A percentile compares a stretch with the other conserved stretches of the same genome.
Conservation (phyloP, 2,329 filamentous ascomycete genomes). For the Penicillium sp. region DNA sequence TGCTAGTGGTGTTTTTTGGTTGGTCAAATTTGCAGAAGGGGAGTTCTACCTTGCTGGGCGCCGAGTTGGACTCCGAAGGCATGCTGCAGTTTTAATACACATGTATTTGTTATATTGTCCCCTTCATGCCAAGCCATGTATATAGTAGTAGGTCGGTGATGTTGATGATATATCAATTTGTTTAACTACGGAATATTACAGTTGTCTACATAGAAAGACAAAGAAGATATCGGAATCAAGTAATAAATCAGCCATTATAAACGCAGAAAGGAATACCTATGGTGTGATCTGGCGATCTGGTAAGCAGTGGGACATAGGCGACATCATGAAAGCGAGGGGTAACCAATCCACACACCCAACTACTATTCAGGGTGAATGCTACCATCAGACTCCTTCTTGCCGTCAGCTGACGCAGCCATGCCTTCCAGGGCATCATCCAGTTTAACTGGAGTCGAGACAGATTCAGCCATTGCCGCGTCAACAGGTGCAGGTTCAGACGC, state of each 20-base stretch:
- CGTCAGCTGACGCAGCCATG: conserved; percentile 28
- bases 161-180: background rate
- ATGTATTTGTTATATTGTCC: background rate
- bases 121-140: background rate
- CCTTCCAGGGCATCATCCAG: conserved; percentile 26
- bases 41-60: background rate
- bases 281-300: background rate
- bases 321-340: background rate
- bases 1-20: too few relatives aligned
- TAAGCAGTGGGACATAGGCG: background rate
- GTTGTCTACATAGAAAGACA: background rate
- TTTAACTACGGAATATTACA: background rate
- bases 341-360: background rate
- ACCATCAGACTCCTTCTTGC: conserved; percentile 29
- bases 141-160: background rate
- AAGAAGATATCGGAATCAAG: background rate
- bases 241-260: background rate
- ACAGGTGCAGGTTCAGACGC: background rate
- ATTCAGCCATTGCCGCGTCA: conserved; percentile 8
- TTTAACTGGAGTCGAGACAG: conserved; percentile 5
- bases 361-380: conserved; percentile 11
- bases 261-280: background rate
- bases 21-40: background rate
- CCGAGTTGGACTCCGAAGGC: too few relatives aligned
- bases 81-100: background rate